These are phyloP conservation scores for Cyclocybe aegerita DNA, from an alignment of 768 basidiomycete species.

Conservation along the genomic window DNA sequence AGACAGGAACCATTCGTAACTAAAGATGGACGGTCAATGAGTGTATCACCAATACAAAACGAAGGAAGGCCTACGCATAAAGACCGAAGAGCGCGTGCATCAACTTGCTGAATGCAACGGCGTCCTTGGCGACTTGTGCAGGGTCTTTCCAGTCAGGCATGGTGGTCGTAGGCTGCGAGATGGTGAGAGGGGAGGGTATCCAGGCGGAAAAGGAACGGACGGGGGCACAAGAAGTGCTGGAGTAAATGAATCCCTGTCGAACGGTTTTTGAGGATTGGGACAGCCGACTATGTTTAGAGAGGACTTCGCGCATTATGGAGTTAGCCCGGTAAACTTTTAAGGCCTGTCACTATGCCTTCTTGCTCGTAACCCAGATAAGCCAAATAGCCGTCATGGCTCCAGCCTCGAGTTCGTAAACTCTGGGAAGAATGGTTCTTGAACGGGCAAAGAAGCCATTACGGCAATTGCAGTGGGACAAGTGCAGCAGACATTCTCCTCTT, in stretches of 20 bases:
- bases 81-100: conserved; percentile 59
- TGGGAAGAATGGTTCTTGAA: too few species aligned
- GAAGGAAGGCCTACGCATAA: conserved; percentile 41
- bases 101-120: conserved; percentile 45
- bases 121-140: conserved; percentile 45
- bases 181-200: neutral
- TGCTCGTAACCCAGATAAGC: too few species aligned
- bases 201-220: neutral
- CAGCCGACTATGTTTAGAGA: neutral
- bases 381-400: too few species aligned
- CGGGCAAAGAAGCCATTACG: too few species aligned
- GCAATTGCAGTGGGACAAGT: too few species aligned
- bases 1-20: conserved; percentile 66
- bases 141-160: conserved; percentile 60
- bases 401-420: too few species aligned
- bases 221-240: neutral
- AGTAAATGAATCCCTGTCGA: too few species aligned
- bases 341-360: too few species aligned
- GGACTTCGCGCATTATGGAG: too few species aligned
- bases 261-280: neutral
- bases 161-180: conserved; percentile 1
- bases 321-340: too few species aligned
- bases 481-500: too few species aligned
- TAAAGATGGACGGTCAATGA: conserved; percentile 20
- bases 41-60: neutral